A percentile compares a stretch with the other conserved stretches of the same genome.
These are phyloP conservation scores for Populus davidiana DNA, from an alignment of 345 rosid genomes.

Conservation along the genomic window DNA sequence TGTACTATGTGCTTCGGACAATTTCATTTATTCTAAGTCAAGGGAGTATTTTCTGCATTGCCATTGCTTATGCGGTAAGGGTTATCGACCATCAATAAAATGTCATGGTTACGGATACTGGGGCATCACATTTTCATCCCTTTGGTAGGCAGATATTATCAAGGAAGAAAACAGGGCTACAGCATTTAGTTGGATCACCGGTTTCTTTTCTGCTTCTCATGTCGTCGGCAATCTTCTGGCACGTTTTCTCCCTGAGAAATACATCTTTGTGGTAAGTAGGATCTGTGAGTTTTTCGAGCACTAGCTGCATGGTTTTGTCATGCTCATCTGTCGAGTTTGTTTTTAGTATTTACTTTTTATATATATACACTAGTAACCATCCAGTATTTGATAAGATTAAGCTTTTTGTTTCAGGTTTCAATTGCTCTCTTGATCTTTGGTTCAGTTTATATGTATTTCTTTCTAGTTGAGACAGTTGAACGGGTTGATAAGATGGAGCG, in stretches of 20 bases:
- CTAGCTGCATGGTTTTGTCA: background rate
- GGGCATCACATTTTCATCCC: conserved; percentile 12
- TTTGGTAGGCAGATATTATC: conserved; percentile 48
- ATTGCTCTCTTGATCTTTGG: conserved; percentile 41
- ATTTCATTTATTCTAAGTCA: conserved; percentile 51
- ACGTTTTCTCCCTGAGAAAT: conserved; percentile 50
- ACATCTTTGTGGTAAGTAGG: conserved; percentile 38
- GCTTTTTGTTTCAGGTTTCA: conserved; percentile 39
- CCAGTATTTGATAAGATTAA: background rate
- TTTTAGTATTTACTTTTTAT: background rate
- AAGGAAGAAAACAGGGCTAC: conserved; percentile 42
- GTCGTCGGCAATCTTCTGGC: conserved; percentile 48
- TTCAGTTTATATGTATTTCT: conserved; percentile 44
- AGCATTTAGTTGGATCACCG: conserved; percentile 58
- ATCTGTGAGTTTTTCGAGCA: background rate
- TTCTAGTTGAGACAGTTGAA: conserved; percentile 39
- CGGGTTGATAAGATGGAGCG: conserved; percentile 27
- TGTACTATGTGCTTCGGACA: conserved; percentile 52
- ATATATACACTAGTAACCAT: background rate
- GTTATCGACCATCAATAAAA: background rate
- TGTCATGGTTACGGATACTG: background rate
- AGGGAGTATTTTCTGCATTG: conserved; percentile 58
- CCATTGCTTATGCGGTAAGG: conserved; percentile 53
- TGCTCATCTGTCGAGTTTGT: background rate
- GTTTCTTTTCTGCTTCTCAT: conserved; percentile 52